Evolutionary conservation across 768 basidiomycete species (phyloP).

Genomic region (Suillus paluster): DNA sequence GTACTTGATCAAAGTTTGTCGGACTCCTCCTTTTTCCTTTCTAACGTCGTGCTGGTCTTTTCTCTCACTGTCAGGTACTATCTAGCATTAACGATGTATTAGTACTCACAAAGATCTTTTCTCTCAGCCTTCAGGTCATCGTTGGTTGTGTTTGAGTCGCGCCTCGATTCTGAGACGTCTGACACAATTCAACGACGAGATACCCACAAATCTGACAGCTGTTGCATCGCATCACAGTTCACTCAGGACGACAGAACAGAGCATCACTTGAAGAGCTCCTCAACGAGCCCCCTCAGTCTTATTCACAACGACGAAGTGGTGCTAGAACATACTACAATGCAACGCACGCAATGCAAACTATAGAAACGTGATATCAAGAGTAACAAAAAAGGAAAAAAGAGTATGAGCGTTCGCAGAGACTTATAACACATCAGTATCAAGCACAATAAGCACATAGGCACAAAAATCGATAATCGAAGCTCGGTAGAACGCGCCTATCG

Average conservation of each 20-base stretch:
- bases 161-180: too few relatives aligned
- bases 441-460: not conserved
- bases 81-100: too few relatives aligned
- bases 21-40: too few relatives aligned
- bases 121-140: too few relatives aligned
- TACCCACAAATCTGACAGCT: too few relatives aligned
- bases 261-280: not conserved
- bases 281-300: not conserved
- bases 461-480: slow-evolving; percentile 16
- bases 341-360: slow-evolving; percentile 4
- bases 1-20: too few relatives aligned
- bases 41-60: too few relatives aligned
- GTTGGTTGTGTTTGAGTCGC: too few relatives aligned
- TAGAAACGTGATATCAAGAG: slow-evolving; percentile 22
- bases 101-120: too few relatives aligned
- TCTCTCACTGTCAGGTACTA: too few relatives aligned
- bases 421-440: slow-evolving; percentile 2
- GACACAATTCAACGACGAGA: too few relatives aligned
- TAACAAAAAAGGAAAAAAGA: slow-evolving; percentile 15
- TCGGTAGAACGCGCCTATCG: slow-evolving; percentile 10
- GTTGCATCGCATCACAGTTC: not conserved
- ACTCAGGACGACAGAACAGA: not conserved
- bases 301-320: not conserved
- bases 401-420: not conserved
- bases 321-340: slow-evolving; percentile 5